phyloP scores from a whole-genome alignment of 495 filamentous ascomycete genomes.

The Penicillium argentinense region DNA sequence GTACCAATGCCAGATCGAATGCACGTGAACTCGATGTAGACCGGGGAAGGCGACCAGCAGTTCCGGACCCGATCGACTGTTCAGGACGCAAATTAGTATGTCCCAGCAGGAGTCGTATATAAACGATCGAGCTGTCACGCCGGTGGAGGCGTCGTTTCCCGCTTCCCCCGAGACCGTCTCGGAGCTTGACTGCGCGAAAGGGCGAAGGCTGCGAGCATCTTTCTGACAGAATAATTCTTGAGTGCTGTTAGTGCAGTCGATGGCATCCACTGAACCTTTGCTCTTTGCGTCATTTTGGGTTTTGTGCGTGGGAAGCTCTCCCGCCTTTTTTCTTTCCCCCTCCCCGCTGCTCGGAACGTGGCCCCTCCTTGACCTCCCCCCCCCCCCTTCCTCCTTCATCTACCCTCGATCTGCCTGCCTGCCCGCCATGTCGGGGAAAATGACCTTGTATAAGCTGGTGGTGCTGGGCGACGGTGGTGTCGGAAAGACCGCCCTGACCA shows the following conservation, averaged over 20 bases:
- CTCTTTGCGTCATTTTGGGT: too few relatives aligned
- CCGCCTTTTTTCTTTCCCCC: slow-evolving; percentile 1
- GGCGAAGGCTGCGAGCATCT: not conserved
- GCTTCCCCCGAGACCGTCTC: slow-evolving; percentile 2
- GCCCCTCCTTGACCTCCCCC: slow-evolving; percentile 3
- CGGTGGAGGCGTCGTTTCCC: too few relatives aligned
- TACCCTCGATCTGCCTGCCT: slow-evolving; percentile 4
- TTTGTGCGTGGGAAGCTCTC: too few relatives aligned
- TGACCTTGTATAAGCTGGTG: slow-evolving; percentile 98
- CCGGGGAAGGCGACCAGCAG: too few relatives aligned
- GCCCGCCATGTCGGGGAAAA: slow-evolving; percentile 68
- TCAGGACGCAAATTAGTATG: not conserved
- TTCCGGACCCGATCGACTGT: too few relatives aligned
- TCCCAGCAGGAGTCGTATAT: not conserved
- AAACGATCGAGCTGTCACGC: not conserved
- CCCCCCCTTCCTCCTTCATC: slow-evolving; percentile 3
- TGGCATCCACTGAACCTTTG: too few relatives aligned
- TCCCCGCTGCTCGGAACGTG: slow-evolving; percentile 1
- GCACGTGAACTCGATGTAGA: too few relatives aligned
- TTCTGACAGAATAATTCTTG: not conserved
- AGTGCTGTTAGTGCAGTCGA: too few relatives aligned
- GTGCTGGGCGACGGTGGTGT: slow-evolving; percentile 93
- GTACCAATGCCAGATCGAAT: too few relatives aligned
- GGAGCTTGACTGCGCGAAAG: too few relatives aligned
- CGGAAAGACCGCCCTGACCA: slow-evolving; percentile 96